phyloP scores from a whole-genome alignment of 2,329 filamentous ascomycete genomes.

The Alternaria infectoria region DNA sequence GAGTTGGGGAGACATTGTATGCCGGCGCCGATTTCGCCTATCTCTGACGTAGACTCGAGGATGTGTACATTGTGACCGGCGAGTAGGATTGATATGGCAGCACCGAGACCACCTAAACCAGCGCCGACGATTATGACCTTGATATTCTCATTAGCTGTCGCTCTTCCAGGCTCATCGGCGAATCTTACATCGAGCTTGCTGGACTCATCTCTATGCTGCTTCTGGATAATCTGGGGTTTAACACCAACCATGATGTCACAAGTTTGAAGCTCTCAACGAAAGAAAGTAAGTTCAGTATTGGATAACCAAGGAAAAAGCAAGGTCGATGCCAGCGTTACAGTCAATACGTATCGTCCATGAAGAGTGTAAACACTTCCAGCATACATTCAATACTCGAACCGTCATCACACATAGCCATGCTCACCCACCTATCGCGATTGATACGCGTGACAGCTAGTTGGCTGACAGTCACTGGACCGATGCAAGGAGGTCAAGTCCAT shows the following conservation, averaged over 20 bases:
- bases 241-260: constrained; percentile 33
- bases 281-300: neutral
- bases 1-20: constrained; percentile 60
- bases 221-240: constrained; percentile 35
- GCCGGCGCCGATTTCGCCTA: constrained; percentile 59
- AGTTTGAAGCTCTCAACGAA: neutral
- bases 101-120: constrained; percentile 61
- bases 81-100: constrained; percentile 56
- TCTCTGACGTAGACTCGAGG: constrained; percentile 56
- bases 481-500: constrained; percentile 1
- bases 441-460: constrained; percentile 13
- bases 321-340: neutral
- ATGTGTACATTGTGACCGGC: constrained; percentile 57
- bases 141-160: neutral
- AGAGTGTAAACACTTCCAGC: constrained; percentile 3
- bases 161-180: neutral
- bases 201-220: constrained; percentile 30
- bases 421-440: constrained; percentile 28
- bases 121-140: constrained; percentile 61
- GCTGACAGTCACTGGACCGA: constrained; percentile 10
- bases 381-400: constrained; percentile 8
- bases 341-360: neutral
- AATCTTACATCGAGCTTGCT: constrained; percentile 36
- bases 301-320: neutral
- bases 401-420: constrained; percentile 22